These are phyloP conservation scores for Lathyrus tuberosus DNA, from an alignment of 306 rosid genomes.

Conservation along the genomic window DNA sequence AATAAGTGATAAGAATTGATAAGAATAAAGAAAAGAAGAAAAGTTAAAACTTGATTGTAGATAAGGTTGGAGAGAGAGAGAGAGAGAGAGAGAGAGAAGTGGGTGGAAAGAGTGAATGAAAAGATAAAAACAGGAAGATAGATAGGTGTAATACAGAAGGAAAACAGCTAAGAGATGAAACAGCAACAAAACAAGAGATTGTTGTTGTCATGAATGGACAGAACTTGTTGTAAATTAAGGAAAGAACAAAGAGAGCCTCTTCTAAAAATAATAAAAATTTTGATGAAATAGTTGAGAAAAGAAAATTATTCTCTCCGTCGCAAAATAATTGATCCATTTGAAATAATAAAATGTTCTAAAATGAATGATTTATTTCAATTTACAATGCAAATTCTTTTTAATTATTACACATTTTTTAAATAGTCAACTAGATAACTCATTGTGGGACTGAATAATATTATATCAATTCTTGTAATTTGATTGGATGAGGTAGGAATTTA, in stretches of 20 bases:
- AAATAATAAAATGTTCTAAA: no score
- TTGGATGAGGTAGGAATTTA: constrained; percentile 21
- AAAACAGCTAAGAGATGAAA: constrained; percentile 44
- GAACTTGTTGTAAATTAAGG: constrained; percentile 32
- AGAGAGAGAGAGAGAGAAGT: constrained; percentile 31
- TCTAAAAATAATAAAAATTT: constrained; percentile 29
- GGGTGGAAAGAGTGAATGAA: constrained; percentile 38
- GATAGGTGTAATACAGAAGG: constrained; percentile 32
- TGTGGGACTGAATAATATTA: background rate
- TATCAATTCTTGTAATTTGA: constrained; percentile 30
- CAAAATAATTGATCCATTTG: no score
- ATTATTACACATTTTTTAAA: no score
- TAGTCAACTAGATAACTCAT: no score
- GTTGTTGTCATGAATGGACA: constrained; percentile 46
- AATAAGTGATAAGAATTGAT: no score
- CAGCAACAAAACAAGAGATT: constrained; percentile 49
- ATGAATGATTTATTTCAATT: no score
- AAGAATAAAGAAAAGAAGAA: background rate
- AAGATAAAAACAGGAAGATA: constrained; percentile 40
- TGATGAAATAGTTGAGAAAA: constrained; percentile 38
- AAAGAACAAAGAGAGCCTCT: constrained; percentile 36
- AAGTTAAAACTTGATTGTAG: constrained; percentile 30
- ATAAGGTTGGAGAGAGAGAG: constrained; percentile 47
- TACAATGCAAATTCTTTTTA: no score
- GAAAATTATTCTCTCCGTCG: no score